Conservation (phyloP, 2,329 filamentous ascomycete species). For the Claviceps sp. region DNA sequence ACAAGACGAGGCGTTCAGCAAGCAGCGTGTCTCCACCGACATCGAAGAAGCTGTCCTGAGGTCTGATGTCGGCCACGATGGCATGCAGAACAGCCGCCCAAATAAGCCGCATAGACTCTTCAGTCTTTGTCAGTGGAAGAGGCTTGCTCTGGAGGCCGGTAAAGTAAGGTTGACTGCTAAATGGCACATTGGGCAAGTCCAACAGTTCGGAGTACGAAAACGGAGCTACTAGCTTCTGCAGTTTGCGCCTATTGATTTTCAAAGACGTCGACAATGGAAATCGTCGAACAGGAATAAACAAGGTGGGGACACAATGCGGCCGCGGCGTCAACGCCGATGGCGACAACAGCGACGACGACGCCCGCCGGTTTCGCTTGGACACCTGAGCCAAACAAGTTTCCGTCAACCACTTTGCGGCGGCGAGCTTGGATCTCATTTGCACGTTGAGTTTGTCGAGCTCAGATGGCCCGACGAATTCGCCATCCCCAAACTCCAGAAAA, state of each 20-base stretch:
- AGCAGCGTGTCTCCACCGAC: slow-evolving; percentile 33
- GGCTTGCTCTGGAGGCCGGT: slow-evolving; percentile 28
- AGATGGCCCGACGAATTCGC: slow-evolving; percentile 23
- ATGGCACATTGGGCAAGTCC: slow-evolving; percentile 19
- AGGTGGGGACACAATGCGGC: slow-evolving; percentile 29
- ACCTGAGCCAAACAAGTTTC: slow-evolving; percentile 26
- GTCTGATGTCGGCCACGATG: slow-evolving; percentile 25
- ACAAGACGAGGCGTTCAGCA: slow-evolving; percentile 29
- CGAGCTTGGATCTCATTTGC: slow-evolving; percentile 29
- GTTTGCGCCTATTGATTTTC: slow-evolving; percentile 34
- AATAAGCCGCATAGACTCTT: slow-evolving; percentile 32
- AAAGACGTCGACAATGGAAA: slow-evolving; percentile 36
- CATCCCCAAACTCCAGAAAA: slow-evolving; percentile 34
- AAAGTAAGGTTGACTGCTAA: slow-evolving; percentile 21
- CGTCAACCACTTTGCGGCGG: slow-evolving; percentile 29
- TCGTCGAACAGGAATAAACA: slow-evolving; percentile 33
- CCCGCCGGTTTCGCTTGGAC: slow-evolving; percentile 5
- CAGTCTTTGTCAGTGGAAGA: slow-evolving; percentile 32
- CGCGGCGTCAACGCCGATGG: slow-evolving; percentile 14
- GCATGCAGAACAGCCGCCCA: slow-evolving; percentile 32
- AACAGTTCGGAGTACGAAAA: slow-evolving; percentile 30
- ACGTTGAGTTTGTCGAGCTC: slow-evolving; percentile 24
- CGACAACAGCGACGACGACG: slow-evolving; percentile 15
- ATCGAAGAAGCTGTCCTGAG: slow-evolving; percentile 30
- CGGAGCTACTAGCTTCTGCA: slow-evolving; percentile 30